These are phyloP conservation scores for Wickerhamomyces kurtzmanii DNA, from an alignment of 805 yeast species.

Conservation along the genomic window DNA sequence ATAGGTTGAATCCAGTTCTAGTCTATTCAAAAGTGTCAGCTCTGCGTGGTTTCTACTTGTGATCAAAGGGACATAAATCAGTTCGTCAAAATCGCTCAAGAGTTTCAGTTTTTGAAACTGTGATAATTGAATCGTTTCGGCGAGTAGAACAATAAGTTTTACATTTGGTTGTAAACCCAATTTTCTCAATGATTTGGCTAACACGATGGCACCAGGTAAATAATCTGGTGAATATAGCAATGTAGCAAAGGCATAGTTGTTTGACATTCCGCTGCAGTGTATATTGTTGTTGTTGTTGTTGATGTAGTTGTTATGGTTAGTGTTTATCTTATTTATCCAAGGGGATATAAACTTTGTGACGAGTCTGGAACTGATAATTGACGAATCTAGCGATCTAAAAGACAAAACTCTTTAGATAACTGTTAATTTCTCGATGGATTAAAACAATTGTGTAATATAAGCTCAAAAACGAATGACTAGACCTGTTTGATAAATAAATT, in stretches of 20 bases:
- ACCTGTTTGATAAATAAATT: no score
- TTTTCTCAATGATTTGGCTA: constrained; percentile 28
- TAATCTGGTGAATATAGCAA: constrained; percentile 40
- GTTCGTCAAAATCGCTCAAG: constrained; percentile 13
- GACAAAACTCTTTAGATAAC: no score
- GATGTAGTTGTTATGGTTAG: no score
- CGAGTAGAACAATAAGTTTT: constrained; percentile 13
- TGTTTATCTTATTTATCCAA: no score
- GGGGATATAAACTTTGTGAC: no score
- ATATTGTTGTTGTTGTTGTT: no score
- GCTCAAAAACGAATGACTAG: no score
- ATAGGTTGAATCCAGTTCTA: constrained; percentile 41
- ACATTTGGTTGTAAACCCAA: constrained; percentile 5
- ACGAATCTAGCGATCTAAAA: no score
- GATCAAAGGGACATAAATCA: constrained; percentile 17
- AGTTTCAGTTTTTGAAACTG: constrained; percentile 6
- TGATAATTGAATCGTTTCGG: constrained; percentile 10
- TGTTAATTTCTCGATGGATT: no score
- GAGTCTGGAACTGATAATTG: no score
- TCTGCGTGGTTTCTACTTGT: constrained; percentile 15
- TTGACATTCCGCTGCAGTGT: no score
- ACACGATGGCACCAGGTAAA: constrained; percentile 47
- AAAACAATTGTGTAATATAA: no score
- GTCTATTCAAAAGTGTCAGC: constrained; percentile 29
- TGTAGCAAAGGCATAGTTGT: constrained; percentile 35